Conservation (phyloP, 2,329 filamentous ascomycete species). For the Microdochium paspali region DNA sequence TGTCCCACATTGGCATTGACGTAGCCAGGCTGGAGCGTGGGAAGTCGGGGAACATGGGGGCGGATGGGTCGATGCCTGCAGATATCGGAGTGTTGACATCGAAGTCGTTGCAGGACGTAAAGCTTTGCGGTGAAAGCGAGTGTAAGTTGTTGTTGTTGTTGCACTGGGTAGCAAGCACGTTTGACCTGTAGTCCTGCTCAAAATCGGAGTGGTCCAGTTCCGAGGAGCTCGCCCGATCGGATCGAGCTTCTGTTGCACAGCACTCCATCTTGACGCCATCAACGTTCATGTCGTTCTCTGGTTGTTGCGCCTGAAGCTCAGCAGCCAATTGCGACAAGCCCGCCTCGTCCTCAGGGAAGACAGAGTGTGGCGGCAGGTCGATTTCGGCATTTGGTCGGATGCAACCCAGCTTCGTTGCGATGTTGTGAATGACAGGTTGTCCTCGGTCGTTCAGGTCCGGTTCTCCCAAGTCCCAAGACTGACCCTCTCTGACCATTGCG, state of each 20-base stretch:
- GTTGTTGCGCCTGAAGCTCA: conserved; percentile 40
- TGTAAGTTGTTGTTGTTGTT: conserved; percentile 21
- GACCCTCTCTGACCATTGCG: conserved; percentile 48
- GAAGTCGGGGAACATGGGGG: conserved; percentile 12
- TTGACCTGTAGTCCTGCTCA: conserved; percentile 43
- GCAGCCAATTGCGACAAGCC: conserved; percentile 46
- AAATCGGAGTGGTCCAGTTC: conserved; percentile 47
- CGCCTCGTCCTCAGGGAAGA: conserved; percentile 53
- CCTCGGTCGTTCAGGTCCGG: conserved; percentile 54
- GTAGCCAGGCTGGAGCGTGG: conserved; percentile 13
- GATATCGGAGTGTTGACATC: conserved; percentile 19
- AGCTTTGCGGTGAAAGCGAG: conserved; percentile 45
- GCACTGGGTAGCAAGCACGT: conserved; percentile 28
- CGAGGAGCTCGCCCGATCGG: conserved; percentile 43
- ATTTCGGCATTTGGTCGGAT: conserved; percentile 53
- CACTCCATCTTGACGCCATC: conserved; percentile 22
- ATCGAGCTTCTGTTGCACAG: conserved; percentile 20
- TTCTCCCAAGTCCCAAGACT: conserved; percentile 53
- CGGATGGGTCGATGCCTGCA: conserved; percentile 16
- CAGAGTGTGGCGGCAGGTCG: conserved; percentile 45
- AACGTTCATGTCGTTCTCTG: conserved; percentile 20
- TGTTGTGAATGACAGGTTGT: conserved; percentile 56
- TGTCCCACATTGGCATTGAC: conserved; percentile 22
- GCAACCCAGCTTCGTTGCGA: conserved; percentile 54
- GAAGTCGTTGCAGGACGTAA: conserved; percentile 32